A percentile compares a stretch with the other conserved stretches of the same genome.
Conservation (phyloP, 2,329 filamentous ascomycete genomes). For the Fusarium sp. region DNA sequence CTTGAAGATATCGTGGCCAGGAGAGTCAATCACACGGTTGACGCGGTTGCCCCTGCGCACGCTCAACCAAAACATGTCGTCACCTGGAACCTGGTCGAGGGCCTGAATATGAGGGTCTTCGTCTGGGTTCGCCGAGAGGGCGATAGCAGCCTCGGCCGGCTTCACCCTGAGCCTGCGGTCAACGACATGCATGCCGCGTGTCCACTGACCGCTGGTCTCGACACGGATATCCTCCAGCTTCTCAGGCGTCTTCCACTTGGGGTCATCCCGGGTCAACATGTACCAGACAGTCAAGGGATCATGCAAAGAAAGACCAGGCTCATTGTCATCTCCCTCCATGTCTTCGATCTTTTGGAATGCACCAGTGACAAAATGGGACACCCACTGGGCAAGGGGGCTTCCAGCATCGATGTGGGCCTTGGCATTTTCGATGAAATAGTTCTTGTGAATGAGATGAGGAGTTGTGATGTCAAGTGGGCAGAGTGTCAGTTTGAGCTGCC, state of each 20-base stretch:
- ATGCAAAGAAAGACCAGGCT: conserved; percentile 75
- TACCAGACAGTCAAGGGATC: conserved; percentile 87
- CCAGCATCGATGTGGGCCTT: conserved; percentile 67
- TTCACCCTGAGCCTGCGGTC: conserved; percentile 76
- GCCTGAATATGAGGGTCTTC: conserved; percentile 55
- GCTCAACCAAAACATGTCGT: conserved; percentile 82
- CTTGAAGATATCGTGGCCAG: conserved; percentile 76
- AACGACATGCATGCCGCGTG: conserved; percentile 87
- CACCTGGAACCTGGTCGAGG: conserved; percentile 70
- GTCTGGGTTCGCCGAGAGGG: conserved; percentile 55
- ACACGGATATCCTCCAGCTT: conserved; percentile 85
- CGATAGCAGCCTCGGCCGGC: conserved; percentile 57
- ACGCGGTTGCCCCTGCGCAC: conserved; percentile 81
- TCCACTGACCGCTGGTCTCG: conserved; percentile 95
- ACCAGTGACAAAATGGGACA: conserved; percentile 76
- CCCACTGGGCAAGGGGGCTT: conserved; percentile 81
- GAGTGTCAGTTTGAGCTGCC: conserved; percentile 73
- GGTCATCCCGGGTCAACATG: conserved; percentile 71
- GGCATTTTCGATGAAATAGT: conserved; percentile 69
- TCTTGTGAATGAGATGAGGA: conserved; percentile 72
- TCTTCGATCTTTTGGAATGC: conserved; percentile 76
- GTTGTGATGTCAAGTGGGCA: conserved; percentile 85
- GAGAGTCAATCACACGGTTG: conserved; percentile 76
- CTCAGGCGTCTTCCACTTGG: conserved; percentile 67
- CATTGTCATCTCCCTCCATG: conserved; percentile 68